Base-by-base conservation (phyloP, 805 yeast genomes). In the Wickerhamiella spandovensis region DNA sequence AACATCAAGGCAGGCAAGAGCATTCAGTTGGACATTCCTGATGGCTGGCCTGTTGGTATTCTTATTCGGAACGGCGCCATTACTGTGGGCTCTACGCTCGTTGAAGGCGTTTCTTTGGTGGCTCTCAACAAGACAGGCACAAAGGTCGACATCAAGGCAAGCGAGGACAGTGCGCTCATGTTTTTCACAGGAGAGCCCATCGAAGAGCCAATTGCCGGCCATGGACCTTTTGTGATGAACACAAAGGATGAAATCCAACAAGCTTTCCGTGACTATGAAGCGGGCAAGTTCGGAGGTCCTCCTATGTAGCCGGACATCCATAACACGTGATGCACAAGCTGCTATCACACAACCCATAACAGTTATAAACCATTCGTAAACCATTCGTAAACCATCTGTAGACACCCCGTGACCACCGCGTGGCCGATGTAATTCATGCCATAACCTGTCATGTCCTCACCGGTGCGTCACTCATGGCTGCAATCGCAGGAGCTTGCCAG, bases 41-140 rank as follows among this genome's bases (percentile, higher is more conserved):
- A 59, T 1, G 76, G 74, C 54, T 84, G 74, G 72, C 85, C 84
- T 63, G 76, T 77, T 17, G 84, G 86, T 67, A 58, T 84, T 47
- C 85, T 86, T 62, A 68, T 83, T 9, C 61, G 83, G 60, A 68
- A 75, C 43, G 95, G 95, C 44, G 64, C 72, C 2, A 66, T 82
- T 48, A 63, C 63, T 4, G 65, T 85, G 25, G 66, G 69, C 51
- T 76, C 69, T 30, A 67, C 72, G 38, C 56, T 54, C 2, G 58
- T 22, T 4, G 25, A 46, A 23, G 23, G 8, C 15, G 45, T 35
- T 37, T n/a, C 43, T 43, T 32, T 61, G 74, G 49, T 69, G 72
- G 2, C 71, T 74, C 55, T 72, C 67, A 61, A 71, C 77, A 54
- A 73, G 77, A 73, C 65, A 21, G 57, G 61, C 20, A 71, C 72